Evolutionary conservation across 176 grass and related monocot species (phyloP).

Genomic region (Avena insularis): DNA sequence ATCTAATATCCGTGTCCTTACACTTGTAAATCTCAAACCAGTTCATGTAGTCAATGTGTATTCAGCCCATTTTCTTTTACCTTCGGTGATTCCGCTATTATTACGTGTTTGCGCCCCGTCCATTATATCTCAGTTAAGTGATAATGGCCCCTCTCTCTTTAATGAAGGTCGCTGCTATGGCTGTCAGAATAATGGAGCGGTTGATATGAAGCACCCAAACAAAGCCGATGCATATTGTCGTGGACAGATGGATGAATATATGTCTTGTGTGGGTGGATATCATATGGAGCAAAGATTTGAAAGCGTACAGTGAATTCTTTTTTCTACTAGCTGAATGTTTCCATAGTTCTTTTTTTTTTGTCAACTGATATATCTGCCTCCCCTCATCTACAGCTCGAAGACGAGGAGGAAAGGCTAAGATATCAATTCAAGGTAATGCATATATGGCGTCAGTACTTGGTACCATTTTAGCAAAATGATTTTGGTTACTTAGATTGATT

Average conservation of each 20-base stretch:
- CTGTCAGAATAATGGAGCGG: background rate
- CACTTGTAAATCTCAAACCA: background rate
- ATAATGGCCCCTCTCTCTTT: background rate
- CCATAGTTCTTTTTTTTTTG: background rate
- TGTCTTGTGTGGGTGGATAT: background rate
- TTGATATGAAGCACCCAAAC: constrained; percentile 2
- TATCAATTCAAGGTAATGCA: background rate
- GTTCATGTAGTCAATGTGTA: background rate
- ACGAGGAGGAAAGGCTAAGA: background rate
- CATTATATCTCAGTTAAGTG: background rate
- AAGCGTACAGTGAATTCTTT: background rate
- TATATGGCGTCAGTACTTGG: background rate
- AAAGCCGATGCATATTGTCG: background rate
- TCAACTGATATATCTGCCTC: background rate
- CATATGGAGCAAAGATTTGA: background rate
- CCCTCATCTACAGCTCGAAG: background rate
- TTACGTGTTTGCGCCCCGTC: background rate
- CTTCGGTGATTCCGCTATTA: background rate
- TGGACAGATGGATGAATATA: background rate
- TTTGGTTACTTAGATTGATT: background rate
- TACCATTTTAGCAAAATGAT: background rate
- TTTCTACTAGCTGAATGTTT: background rate
- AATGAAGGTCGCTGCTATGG: constrained; percentile 4
- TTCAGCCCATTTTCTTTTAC: background rate
- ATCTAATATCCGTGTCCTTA: background rate